Evolutionary conservation across 768 basidiomycete species (phyloP).

Genomic region (Neoboletus brunneissimus): DNA sequence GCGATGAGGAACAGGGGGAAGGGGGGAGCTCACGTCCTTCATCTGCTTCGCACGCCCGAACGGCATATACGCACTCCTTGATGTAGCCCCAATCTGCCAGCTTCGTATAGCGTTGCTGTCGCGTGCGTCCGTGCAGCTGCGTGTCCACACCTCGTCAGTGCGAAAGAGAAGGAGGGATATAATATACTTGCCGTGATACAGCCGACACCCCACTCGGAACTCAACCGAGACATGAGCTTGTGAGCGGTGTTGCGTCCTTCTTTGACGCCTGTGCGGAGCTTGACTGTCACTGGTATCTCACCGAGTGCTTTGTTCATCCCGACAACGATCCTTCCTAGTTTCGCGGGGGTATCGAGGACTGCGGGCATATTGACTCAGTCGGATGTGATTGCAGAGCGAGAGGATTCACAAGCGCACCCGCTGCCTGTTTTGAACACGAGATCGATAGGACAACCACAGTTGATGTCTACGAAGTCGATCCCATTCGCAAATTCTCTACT

Average conservation of each 20-base stretch:
- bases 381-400: not conserved
- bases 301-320: slow-evolving; percentile 93
- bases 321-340: slow-evolving; percentile 79
- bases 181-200: slow-evolving; percentile 40
- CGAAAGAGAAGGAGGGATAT: not conserved
- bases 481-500: slow-evolving; percentile 60
- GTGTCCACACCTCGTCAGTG: not conserved
- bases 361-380: not conserved
- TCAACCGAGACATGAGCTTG: slow-evolving; percentile 83
- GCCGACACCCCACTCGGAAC: slow-evolving; percentile 45
- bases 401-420: slow-evolving; percentile 76
- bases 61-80: slow-evolving; percentile 67
- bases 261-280: slow-evolving; percentile 90
- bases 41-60: too few species aligned
- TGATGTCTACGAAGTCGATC: slow-evolving; percentile 91
- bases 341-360: slow-evolving; percentile 83
- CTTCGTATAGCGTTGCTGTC: slow-evolving; percentile 91
- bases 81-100: slow-evolving; percentile 96
- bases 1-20: too few species aligned
- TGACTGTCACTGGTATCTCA: slow-evolving; percentile 87
- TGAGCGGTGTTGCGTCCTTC: slow-evolving; percentile 84
- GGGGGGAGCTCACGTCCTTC: too few species aligned
- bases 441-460: slow-evolving; percentile 97
- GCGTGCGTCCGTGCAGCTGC: slow-evolving; percentile 92
- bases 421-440: slow-evolving; percentile 89